A percentile compares a stretch with the other conserved stretches of the same genome.
Evolutionary conservation across 441 rosid genomes (phyloP).

Genomic region (Brassica balearica): DNA sequence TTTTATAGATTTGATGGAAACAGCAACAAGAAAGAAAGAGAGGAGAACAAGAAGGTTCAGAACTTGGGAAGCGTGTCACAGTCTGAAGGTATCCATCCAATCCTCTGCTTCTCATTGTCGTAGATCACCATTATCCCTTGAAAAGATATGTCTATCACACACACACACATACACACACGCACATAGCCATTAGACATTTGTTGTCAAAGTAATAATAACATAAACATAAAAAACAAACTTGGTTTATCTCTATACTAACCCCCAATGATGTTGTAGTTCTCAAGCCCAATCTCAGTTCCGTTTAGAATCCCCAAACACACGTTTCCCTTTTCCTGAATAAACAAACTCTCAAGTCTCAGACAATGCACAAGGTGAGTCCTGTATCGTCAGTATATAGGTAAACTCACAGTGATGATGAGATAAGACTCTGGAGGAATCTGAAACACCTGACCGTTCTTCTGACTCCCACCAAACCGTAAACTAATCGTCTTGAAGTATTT

Average conservation of each 20-base stretch:
- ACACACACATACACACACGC: not conserved
- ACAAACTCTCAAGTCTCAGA: not conserved
- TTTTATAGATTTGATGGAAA: constrained; percentile 4
- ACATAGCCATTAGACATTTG: constrained; percentile 10
- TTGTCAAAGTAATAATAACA: constrained; percentile 11
- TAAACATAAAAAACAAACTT: no score
- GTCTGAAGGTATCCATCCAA: constrained; percentile 63
- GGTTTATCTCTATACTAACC: constrained; percentile 39
- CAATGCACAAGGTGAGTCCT: not conserved
- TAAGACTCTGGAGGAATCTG: constrained; percentile 57
- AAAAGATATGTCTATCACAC: constrained; percentile 52
- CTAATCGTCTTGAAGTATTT: constrained; percentile 53
- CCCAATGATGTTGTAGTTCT: constrained; percentile 45
- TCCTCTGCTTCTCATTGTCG: constrained; percentile 64
- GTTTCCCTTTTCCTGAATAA: constrained; percentile 54
- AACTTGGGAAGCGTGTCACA: constrained; percentile 62
- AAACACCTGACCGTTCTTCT: constrained; percentile 49
- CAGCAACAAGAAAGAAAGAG: constrained; percentile 27
- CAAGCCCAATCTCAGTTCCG: constrained; percentile 53
- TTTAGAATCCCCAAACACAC: constrained; percentile 68
- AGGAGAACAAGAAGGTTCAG: constrained; percentile 43
- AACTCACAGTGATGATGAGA: constrained; percentile 64
- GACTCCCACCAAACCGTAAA: constrained; percentile 48
- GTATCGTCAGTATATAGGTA: not conserved
- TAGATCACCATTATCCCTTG: constrained; percentile 60